Evolutionary conservation across 1,284 basidiomycete genomes (phyloP).

Genomic region (Sporisorium reilianum): DNA sequence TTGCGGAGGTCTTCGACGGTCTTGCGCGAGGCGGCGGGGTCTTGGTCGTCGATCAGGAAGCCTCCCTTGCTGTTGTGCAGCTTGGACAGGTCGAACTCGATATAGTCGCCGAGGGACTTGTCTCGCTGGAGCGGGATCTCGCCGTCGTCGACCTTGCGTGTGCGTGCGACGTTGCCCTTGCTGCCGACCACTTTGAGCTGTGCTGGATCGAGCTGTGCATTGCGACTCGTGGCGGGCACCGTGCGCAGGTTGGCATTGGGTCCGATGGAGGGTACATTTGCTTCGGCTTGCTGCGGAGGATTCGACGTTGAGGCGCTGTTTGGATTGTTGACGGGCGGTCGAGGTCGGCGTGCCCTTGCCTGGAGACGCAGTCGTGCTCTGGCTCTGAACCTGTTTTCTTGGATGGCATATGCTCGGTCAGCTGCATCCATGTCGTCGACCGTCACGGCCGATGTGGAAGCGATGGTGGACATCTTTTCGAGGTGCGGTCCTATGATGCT

Average conservation of each 20-base stretch:
- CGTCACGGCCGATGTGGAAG: conserved; percentile 17
- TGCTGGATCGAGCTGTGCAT: conserved; percentile 42
- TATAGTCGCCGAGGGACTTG: conserved; percentile 66
- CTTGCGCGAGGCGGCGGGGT: conserved; percentile 34
- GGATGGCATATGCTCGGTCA: conserved; percentile 44
- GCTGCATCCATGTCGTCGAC: conserved; percentile 35
- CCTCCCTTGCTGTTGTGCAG: conserved; percentile 68
- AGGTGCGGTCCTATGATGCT: not conserved
- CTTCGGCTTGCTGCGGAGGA: conserved; percentile 6
- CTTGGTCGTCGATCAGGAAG: conserved; percentile 64
- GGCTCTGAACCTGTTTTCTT: conserved; percentile 43
- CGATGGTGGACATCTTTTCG: conserved; percentile 25
- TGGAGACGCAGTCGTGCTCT: conserved; percentile 36
- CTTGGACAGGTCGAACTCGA: conserved; percentile 67
- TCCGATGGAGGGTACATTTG: conserved; percentile 35
- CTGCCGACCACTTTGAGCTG: conserved; percentile 38
- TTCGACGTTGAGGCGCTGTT: not conserved
- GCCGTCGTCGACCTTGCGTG: conserved; percentile 32
- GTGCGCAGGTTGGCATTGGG: conserved; percentile 47
- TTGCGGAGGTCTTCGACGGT: conserved; percentile 62
- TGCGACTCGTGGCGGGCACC: conserved; percentile 50
- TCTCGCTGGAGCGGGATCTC: conserved; percentile 59
- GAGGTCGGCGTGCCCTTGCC: conserved; percentile 33
- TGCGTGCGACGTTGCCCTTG: conserved; percentile 38
- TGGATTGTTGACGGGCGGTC: conserved; percentile 9